Conservation (phyloP, 176 grass and related monocot species). For the Tillandsia fasciculata region DNA sequence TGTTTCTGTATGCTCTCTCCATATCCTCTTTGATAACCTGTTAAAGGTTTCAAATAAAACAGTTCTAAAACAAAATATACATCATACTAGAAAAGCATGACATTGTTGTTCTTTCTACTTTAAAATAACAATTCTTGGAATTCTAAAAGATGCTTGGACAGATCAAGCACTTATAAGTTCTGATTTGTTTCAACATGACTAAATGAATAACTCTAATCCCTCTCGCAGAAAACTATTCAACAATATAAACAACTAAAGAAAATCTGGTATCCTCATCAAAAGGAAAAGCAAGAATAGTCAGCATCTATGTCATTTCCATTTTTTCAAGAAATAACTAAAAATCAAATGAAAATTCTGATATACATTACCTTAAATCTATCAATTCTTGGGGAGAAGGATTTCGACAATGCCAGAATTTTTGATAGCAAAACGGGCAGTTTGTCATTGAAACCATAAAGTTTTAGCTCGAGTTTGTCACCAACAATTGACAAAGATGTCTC, state of each 20-base stretch:
- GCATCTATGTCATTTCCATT: background rate
- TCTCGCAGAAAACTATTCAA: no score
- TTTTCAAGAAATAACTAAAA: background rate
- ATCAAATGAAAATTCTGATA: slow-evolving; percentile 1
- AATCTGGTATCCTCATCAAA: background rate
- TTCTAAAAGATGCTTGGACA: no score
- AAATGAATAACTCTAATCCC: no score
- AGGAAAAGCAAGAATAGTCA: background rate
- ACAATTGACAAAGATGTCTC: slow-evolving; percentile 60
- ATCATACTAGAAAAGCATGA: no score
- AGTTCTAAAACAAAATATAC: no score
- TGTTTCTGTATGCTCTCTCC: slow-evolving; percentile 87
- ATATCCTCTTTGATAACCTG: slow-evolving; percentile 96
- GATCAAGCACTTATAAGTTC: no score
- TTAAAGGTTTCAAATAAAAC: slow-evolving; percentile 17
- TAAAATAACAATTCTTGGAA: no score
- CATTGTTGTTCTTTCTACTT: no score
- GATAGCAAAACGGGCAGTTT: slow-evolving; percentile 70
- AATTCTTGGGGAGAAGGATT: slow-evolving; percentile 55
- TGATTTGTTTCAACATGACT: no score
- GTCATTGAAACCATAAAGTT: slow-evolving; percentile 91
- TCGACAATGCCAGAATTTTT: slow-evolving; percentile 56
- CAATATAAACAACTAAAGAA: background rate
- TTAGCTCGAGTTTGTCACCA: slow-evolving; percentile 70
- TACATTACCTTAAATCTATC: slow-evolving; percentile 80